Percentiles rank a stretch among this genome's conserved stretches.
Conservation (phyloP, 2,329 filamentous ascomycete genomes). For the Coleophoma cylindrospora region DNA sequence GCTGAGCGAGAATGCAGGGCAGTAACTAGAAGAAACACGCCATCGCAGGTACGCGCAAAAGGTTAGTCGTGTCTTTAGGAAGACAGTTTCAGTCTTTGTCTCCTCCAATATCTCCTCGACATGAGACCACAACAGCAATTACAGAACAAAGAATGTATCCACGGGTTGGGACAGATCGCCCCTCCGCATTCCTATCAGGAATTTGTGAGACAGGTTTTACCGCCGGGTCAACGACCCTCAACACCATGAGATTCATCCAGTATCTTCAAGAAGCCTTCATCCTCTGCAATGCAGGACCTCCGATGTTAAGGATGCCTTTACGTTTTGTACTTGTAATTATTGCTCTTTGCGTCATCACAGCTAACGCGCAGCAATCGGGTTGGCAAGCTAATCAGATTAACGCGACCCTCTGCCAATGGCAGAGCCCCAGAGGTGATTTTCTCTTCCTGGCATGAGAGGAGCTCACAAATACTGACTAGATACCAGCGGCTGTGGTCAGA, state of each 20-base stretch:
- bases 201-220: too few relatives aligned
- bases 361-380: background rate
- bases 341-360: background rate
- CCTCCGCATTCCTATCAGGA: too few relatives aligned
- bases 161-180: too few relatives aligned
- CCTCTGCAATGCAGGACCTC: background rate
- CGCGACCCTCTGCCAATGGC: constrained; percentile 53
- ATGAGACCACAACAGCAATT: too few relatives aligned
- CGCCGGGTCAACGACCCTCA: background rate
- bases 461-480: constrained; percentile 13
- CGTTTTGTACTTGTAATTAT: background rate
- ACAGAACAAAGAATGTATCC: too few relatives aligned
- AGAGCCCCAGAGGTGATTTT: constrained; percentile 26
- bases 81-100: too few relatives aligned
- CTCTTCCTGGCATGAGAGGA: constrained; percentile 10
- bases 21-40: too few relatives aligned
- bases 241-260: background rate
- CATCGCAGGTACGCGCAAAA: too few relatives aligned
- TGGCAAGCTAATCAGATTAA: constrained; percentile 37
- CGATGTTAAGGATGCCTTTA: background rate
- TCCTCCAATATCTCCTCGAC: too few relatives aligned
- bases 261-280: background rate
- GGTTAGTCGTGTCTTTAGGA: too few relatives aligned
- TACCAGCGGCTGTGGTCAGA: constrained; percentile 46
- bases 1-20: too few relatives aligned